Conservation (phyloP, 176 grass and related monocot genomes). For the Zizania latifolia region DNA sequence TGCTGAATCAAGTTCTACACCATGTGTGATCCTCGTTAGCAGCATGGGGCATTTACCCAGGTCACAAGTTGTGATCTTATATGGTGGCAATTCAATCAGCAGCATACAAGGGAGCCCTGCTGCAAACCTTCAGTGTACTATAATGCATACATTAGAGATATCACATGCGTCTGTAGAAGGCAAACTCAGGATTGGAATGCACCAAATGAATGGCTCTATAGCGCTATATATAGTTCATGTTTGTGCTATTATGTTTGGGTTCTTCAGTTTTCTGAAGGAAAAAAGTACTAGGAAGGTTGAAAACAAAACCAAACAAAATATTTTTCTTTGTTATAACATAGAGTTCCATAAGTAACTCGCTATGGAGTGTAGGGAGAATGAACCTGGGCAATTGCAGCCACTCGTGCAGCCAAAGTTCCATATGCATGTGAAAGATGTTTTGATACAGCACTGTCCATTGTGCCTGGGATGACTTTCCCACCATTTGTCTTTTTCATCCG, state of each 20-base stretch:
- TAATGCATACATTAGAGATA: neutral
- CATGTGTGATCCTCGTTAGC: too few species aligned
- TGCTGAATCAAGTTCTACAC: neutral
- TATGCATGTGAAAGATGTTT: slow-evolving; percentile 93
- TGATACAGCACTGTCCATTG: slow-evolving; percentile 76
- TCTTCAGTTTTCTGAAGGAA: neutral
- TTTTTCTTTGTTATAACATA: neutral
- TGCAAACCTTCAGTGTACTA: neutral
- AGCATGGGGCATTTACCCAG: neutral
- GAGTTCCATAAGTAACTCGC: neutral
- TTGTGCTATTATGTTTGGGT: neutral
- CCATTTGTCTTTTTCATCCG: slow-evolving; percentile 75
- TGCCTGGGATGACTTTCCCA: slow-evolving; percentile 89
- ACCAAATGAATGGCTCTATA: neutral
- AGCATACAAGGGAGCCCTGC: neutral
- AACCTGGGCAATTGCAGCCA: slow-evolving; percentile 89
- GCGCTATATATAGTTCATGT: too few species aligned
- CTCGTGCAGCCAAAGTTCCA: slow-evolving; percentile 73
- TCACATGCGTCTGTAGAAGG: neutral
- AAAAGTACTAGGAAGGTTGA: neutral
- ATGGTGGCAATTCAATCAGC: too few species aligned
- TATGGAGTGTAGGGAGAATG: neutral
- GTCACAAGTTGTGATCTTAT: neutral
- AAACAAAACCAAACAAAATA: neutral
- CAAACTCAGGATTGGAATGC: neutral